phyloP scores from a whole-genome alignment of 768 basidiomycete genomes.

The Paxillus rubicundulus region DNA sequence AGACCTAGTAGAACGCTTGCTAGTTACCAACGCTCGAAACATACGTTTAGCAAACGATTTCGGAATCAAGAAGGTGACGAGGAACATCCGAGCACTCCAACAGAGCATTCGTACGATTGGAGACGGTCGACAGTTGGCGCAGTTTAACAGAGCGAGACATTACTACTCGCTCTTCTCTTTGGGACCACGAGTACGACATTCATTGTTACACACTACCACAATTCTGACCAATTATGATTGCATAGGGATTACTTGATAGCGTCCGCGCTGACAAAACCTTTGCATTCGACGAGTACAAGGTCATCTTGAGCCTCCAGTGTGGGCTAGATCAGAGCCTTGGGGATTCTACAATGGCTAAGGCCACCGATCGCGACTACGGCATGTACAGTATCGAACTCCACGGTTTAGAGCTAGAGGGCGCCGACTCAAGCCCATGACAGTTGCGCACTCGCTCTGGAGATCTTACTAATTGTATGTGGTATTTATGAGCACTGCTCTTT shows the following conservation, averaged over 20 bases:
- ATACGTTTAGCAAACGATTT: conserved; percentile 67
- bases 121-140: conserved; percentile 55
- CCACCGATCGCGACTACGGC: conserved; percentile 71
- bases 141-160: conserved; percentile 71
- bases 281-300: conserved; percentile 90
- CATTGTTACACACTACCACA: not conserved
- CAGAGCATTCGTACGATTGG: conserved; percentile 83
- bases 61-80: conserved; percentile 83
- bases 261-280: conserved; percentile 64
- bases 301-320: conserved; percentile 87
- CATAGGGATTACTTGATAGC: conserved; percentile 75
- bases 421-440: conserved; percentile 34
- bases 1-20: conserved; percentile 76
- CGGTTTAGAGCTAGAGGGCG: conserved; percentile 61
- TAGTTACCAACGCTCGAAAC: conserved; percentile 71
- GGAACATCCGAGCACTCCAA: conserved; percentile 88
- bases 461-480: conserved; percentile 13
- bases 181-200: conserved; percentile 63
- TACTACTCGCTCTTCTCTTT: conserved; percentile 80
- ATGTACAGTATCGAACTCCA: conserved; percentile 91
- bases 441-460: not conserved
- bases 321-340: conserved; percentile 66
- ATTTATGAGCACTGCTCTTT: too few relatives aligned
- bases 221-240: not conserved
- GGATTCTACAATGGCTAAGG: conserved; percentile 48